Conservation (phyloP, 805 yeast genomes). For the Lipomyces oligophaga region DNA sequence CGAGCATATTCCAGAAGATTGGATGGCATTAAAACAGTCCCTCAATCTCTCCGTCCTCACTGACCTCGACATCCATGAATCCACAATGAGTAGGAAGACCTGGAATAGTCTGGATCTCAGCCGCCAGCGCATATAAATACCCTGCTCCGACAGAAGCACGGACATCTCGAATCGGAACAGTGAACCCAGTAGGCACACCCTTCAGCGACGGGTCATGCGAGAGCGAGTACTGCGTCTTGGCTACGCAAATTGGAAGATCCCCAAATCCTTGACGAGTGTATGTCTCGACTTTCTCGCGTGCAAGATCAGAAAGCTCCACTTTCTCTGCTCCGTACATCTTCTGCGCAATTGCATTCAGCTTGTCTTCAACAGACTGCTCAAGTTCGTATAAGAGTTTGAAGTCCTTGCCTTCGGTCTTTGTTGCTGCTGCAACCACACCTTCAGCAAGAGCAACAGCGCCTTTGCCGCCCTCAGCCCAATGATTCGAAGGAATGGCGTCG, state of each 20-base stretch:
- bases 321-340: constrained; percentile 91
- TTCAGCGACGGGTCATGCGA: constrained; percentile 91
- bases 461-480: constrained; percentile 93
- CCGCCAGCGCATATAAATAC: constrained; percentile 91
- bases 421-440: constrained; percentile 68
- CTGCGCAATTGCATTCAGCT: constrained; percentile 71
- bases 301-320: constrained; percentile 77
- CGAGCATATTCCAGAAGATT: neutral
- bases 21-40: constrained; percentile 64
- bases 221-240: constrained; percentile 94
- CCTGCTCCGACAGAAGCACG: constrained; percentile 97
- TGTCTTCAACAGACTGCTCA: constrained; percentile 67
- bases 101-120: constrained; percentile 95
- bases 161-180: constrained; percentile 89
- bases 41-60: constrained; percentile 84
- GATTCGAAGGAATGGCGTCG: constrained; percentile 85
- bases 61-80: constrained; percentile 93
- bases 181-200: constrained; percentile 93
- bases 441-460: constrained; percentile 85
- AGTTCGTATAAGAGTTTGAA: constrained; percentile 67
- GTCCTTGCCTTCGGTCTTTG: constrained; percentile 43
- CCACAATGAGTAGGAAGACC: constrained; percentile 96
- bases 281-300: constrained; percentile 72
- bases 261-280: constrained; percentile 86
- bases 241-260: constrained; percentile 90